Conservation (phyloP, 768 basidiomycete species). For the Piloderma croceum region DNA sequence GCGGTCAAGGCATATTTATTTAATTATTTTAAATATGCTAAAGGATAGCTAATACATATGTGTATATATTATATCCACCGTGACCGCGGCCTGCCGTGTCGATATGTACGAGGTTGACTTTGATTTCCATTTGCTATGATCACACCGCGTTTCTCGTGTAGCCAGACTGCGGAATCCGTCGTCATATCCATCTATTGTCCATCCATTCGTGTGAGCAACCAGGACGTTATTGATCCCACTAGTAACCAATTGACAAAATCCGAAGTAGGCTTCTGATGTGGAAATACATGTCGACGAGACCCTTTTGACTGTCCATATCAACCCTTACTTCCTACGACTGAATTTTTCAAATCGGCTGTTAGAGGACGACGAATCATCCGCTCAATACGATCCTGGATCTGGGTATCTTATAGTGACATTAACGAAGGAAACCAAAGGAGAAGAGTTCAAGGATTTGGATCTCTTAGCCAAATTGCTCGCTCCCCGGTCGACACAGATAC, state of each 20-base stretch:
- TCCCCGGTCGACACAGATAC: conserved; percentile 40
- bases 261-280: conserved; percentile 70
- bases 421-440: conserved; percentile 60
- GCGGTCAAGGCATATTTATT: no score
- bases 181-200: conserved; percentile 63
- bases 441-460: conserved; percentile 73
- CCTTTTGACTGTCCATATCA: conserved; percentile 68
- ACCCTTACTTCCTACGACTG: conserved; percentile 80
- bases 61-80: no score
- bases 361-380: conserved; percentile 62
- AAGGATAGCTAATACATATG: no score
- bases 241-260: conserved; percentile 6
- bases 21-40: no score
- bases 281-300: conserved; percentile 73
- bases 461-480: conserved; percentile 72
- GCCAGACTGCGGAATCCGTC: conserved; percentile 53
- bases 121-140: no score
- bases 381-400: conserved; percentile 69
- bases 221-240: conserved; percentile 3
- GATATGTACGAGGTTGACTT: no score
- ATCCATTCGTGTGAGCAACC: conserved; percentile 54
- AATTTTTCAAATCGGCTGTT: conserved; percentile 63
- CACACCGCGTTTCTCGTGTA: conserved; percentile 70
- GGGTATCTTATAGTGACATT: conserved; percentile 74
- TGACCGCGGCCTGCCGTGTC: no score